A percentile compares a stretch with the other conserved stretches of the same genome.
phyloP scores from a whole-genome alignment of 2,329 filamentous ascomycete species.

The Aureobasidium leucospermi region DNA sequence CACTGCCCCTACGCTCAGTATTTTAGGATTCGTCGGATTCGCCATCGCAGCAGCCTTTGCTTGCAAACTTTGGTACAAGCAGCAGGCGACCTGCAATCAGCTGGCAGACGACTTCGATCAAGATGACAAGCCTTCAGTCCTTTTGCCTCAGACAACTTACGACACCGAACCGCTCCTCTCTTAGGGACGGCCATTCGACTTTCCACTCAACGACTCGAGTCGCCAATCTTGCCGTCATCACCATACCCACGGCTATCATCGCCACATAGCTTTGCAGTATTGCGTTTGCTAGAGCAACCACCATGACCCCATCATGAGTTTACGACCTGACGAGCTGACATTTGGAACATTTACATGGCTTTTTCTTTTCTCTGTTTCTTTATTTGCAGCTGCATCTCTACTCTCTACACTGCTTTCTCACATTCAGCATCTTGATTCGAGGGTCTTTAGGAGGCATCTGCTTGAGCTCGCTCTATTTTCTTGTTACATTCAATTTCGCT shows the following conservation, averaged over 20 bases:
- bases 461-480: neutral
- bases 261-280: neutral
- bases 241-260: neutral
- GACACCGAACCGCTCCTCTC: neutral
- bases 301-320: constrained; percentile 3
- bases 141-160: neutral
- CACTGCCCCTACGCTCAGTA: neutral
- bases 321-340: neutral
- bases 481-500: neutral
- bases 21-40: neutral
- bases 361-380: neutral
- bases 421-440: neutral
- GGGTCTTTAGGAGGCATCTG: neutral
- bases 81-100: neutral
- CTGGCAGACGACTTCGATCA: neutral
- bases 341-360: neutral
- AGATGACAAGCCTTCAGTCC: neutral
- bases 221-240: neutral
- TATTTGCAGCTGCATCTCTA: neutral
- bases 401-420: neutral
- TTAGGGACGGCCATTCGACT: neutral
- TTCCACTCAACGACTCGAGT: neutral
- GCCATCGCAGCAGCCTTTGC: neutral
- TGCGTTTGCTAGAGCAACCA: neutral
- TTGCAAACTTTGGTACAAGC: constrained; percentile 11